phyloP scores from a whole-genome alignment of 768 basidiomycete genomes.

The Saitozyma sp. region DNA sequence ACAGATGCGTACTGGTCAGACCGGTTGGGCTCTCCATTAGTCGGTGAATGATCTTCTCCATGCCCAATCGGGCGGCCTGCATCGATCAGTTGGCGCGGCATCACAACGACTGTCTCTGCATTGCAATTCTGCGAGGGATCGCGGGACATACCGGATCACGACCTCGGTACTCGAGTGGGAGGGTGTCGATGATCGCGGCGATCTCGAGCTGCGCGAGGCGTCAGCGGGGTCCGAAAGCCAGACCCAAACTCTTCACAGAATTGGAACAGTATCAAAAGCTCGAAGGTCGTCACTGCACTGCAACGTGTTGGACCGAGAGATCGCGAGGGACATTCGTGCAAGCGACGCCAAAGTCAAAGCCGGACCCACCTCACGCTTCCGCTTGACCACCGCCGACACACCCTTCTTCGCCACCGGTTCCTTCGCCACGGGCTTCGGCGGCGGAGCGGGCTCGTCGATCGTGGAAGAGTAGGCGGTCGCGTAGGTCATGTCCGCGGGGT shows the following conservation, averaged over 20 bases:
- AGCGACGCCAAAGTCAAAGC: no score
- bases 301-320: no score
- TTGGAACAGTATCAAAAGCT: no score
- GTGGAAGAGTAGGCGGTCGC: constrained; percentile 39
- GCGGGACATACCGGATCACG: constrained; percentile 69
- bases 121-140: neutral
- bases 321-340: no score
- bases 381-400: constrained; percentile 71
- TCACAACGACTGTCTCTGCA: no score
- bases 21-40: constrained; percentile 69
- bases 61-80: constrained; percentile 31
- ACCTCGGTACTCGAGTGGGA: constrained; percentile 89
- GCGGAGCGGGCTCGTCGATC: constrained; percentile 28
- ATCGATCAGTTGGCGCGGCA: no score
- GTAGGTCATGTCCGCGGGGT: constrained; percentile 46
- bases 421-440: constrained; percentile 49
- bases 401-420: constrained; percentile 51
- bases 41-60: constrained; percentile 72
- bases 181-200: constrained; percentile 71
- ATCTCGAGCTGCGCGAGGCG: constrained; percentile 37
- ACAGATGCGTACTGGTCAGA: constrained; percentile 47
- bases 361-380: constrained; percentile 67
- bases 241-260: neutral
- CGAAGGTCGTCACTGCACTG: no score
- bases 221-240: neutral